Base-by-base conservation (phyloP, 108 stramenopile genomes). In the Stephanodiscus triporus region DNA sequence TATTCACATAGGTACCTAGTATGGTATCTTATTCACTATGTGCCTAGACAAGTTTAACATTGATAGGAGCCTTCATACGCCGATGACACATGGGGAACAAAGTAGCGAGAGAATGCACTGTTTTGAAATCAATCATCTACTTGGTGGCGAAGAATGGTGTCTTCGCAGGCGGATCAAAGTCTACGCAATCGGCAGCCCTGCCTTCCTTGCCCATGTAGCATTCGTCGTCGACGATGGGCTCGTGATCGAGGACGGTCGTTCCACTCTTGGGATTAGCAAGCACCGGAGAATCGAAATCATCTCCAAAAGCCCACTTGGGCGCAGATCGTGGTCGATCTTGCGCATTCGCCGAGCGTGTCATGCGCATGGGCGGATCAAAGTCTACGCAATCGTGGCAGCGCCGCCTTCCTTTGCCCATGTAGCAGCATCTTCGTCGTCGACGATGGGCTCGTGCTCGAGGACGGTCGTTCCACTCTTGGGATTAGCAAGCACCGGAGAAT, bases 371-470 rank as follows among this genome's bases (percentile, higher is more conserved):
- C 32, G 32, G 16, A 49, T 19, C 48, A 49, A 49, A 49, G 19
- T 49, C 48, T 19, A 49, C 48, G 19, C 48, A 49, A n/a, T 19
- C 48, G 6, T 19, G n/a, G n/a, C 48, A n/a, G 48, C 48, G 19
- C 19, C 6, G 16, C 48, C 48, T 2, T 49, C 48, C 48, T n/a
- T 49, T 49, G n/a, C 48, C 48, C 48, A 49, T 2, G 6, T 49
- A 49, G 48, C 48, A 49, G n/a, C n/a, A n/a, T n/a, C n/a, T 49
- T 49, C 48, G 48, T 49, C 48, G 19, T 49, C 48, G 48, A 49
- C 48, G 6, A 49, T 49, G 48, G 48, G 48, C 19, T 49, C 5
- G 19, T 7, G 2, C 16, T 7, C 48, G 3, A 49, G 19, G n/a
- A 19, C n/a, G 16, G n/a, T 19, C n/a, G n/a, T 49, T 3, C n/a